Base-by-base conservation (phyloP, 2,329 filamentous ascomycete genomes). In the Ceratocystis ficicola region DNA sequence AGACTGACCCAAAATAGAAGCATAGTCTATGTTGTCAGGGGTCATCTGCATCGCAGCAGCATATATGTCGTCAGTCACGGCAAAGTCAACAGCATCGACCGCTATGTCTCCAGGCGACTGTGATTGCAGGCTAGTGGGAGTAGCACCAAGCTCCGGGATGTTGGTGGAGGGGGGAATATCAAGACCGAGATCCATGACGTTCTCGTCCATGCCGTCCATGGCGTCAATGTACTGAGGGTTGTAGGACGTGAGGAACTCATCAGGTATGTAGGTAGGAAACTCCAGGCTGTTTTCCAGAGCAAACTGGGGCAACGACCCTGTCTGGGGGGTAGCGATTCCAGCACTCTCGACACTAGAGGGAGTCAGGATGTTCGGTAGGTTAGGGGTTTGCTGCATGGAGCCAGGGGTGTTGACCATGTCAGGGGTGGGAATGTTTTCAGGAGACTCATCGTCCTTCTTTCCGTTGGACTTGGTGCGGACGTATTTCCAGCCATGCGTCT, bases 401-500 rank as follows among this genome's bases (percentile, higher is more conserved):
- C 78, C 80, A 67, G 74, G 76, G 30, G 78, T 78, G 65, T 78
- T 77, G 70, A 73, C 75, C 64, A 64, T 55, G 4, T 57, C 44
- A 22, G 28, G 30, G 4, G 60, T 44, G 10, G 32, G 2, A 6
- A 50, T 48, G 25, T 32, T 52, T n/a, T 50, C 44, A 30, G 52
- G 28, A 6, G 63, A 30, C 57, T 60, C 52, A 12, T 36, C 17
- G 3, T 61, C 62, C 74, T 81, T 84, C 77, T 88, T 89, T 73
- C 89, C 88, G 73, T 95, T 96, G 75, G 88, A 92, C 82, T 96
- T 96, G 68, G 90, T 93, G 69, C 93, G 88, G 65, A 92, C 82
- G 71, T 96, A 96, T n/a, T 81, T 81, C 88, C 90, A 96, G 67
- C 87, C 86, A 72, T 97, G 92, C 0, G 90, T 88, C 76, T 96